Conservation (phyloP, 73 alveolate genomes). For the Paramecium sonneborni region DNA sequence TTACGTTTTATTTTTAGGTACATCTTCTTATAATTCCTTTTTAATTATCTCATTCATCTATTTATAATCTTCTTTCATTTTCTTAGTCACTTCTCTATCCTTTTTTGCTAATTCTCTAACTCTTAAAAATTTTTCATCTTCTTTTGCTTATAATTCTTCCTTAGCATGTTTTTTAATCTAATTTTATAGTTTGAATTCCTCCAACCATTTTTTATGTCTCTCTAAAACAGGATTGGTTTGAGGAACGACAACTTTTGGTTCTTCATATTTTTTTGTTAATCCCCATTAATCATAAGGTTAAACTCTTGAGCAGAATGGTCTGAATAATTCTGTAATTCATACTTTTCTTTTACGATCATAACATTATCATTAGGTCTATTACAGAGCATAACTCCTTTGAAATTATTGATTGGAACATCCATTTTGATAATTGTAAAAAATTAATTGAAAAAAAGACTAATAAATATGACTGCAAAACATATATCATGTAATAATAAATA, state of each 20-base stretch:
- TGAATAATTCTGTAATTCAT: constrained; percentile 28
- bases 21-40: constrained; percentile 42
- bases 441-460: neutral
- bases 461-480: too few relatives aligned
- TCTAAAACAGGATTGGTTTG: constrained; percentile 56
- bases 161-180: constrained; percentile 74
- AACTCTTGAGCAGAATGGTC: constrained; percentile 88
- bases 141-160: constrained; percentile 67
- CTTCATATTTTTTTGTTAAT: constrained; percentile 67
- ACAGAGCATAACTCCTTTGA: constrained; percentile 95
- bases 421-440: neutral
- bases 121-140: constrained; percentile 68
- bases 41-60: constrained; percentile 61
- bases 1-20: constrained; percentile 4
- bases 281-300: constrained; percentile 82
- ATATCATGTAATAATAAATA: neutral
- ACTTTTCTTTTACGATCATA: constrained; percentile 69
- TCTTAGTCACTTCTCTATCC: constrained; percentile 65
- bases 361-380: constrained; percentile 87
- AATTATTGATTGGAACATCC: constrained; percentile 70
- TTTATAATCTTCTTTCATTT: constrained; percentile 70
- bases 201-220: constrained; percentile 71
- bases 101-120: constrained; percentile 71
- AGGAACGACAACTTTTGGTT: neutral
- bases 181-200: constrained; percentile 68